phyloP scores from a whole-genome alignment of 768 basidiomycete species.

The Inosperma sp. region DNA sequence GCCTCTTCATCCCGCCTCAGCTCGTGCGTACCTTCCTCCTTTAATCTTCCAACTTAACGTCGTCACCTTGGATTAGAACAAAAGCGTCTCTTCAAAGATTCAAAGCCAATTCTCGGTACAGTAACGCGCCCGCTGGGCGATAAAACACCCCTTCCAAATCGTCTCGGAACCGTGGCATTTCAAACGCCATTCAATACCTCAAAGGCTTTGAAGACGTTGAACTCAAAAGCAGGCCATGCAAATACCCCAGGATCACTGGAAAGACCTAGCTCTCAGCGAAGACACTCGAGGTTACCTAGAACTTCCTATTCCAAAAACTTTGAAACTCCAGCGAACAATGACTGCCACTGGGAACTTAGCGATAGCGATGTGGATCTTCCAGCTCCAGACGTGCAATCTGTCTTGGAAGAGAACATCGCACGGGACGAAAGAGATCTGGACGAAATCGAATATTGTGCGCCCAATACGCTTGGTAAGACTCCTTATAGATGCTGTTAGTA shows the following conservation, averaged over 20 bases:
- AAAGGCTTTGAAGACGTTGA: conserved; percentile 34
- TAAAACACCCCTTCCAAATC: conserved; percentile 75
- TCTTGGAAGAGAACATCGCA: conserved; percentile 22
- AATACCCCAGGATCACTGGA: conserved; percentile 40
- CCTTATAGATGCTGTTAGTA: neutral
- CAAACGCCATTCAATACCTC: conserved; percentile 32
- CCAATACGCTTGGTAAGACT: conserved; percentile 37
- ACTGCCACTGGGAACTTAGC: conserved; percentile 74
- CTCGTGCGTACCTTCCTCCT: conserved; percentile 24
- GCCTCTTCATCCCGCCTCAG: conserved; percentile 33
- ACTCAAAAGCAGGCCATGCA: conserved; percentile 7
- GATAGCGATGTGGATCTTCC: conserved; percentile 38
- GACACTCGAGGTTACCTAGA: conserved; percentile 53
- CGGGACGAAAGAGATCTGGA: conserved; percentile 32
- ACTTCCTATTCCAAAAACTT: conserved; percentile 35
- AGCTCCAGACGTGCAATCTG: conserved; percentile 24
- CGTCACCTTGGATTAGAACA: conserved; percentile 15
- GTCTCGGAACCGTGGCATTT: conserved; percentile 31
- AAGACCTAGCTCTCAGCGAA: conserved; percentile 66
- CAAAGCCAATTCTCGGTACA: conserved; percentile 20
- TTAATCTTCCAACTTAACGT: neutral
- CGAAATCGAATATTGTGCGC: conserved; percentile 51
- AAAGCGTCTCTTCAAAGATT: conserved; percentile 20
- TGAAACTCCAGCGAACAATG: conserved; percentile 62
- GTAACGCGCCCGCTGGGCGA: conserved; percentile 54